Conservation (phyloP, 2,329 filamentous ascomycete species). For the Beauveria scarabaeidicola region DNA sequence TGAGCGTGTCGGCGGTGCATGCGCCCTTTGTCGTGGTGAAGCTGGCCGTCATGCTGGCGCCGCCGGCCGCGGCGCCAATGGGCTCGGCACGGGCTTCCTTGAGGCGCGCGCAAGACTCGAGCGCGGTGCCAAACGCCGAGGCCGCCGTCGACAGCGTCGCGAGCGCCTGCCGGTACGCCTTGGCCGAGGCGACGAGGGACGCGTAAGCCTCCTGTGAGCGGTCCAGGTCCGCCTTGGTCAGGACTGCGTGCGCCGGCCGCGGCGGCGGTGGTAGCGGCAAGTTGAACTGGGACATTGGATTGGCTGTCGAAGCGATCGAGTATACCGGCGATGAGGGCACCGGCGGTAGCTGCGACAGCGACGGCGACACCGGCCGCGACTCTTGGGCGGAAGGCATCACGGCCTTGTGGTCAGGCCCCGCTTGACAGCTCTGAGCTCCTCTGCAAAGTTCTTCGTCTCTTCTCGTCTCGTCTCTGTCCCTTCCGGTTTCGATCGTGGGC, state of each 20-base stretch:
- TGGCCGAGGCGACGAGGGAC: slow-evolving; percentile 52
- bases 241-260: slow-evolving; percentile 47
- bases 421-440: background rate
- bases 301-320: slow-evolving; percentile 54
- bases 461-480: background rate
- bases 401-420: background rate
- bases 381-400: slow-evolving; percentile 25
- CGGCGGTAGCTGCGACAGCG: slow-evolving; percentile 48
- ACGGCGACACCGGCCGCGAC: slow-evolving; percentile 37
- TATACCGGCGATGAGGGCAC: slow-evolving; percentile 56
- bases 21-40: slow-evolving; percentile 36
- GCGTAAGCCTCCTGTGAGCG: slow-evolving; percentile 54
- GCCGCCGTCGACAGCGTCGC: slow-evolving; percentile 52
- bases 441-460: background rate
- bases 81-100: slow-evolving; percentile 57
- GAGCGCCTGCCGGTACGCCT: slow-evolving; percentile 55
- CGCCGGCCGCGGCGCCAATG: slow-evolving; percentile 30
- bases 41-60: slow-evolving; percentile 34
- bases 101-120: slow-evolving; percentile 59
- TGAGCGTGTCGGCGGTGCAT: slow-evolving; percentile 55
- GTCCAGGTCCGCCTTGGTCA: slow-evolving; percentile 56
- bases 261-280: slow-evolving; percentile 54
- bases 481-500: background rate
- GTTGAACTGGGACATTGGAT: slow-evolving; percentile 49
- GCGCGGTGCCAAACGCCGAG: slow-evolving; percentile 54